Conservation (phyloP, 805 yeast genomes). For the Teunomyces stri region DNA sequence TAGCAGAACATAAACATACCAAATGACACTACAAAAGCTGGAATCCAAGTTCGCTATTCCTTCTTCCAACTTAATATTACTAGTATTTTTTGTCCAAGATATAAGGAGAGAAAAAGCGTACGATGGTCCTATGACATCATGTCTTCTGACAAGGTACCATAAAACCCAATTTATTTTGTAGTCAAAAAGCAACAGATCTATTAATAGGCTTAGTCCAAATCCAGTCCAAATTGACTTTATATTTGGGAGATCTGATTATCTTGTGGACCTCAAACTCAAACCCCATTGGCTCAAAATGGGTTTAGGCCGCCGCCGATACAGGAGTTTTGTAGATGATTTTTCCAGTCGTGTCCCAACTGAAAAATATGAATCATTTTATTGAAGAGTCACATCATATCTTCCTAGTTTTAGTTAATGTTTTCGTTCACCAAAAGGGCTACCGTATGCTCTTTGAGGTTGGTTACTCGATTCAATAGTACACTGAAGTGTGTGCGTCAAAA, state of each 20-base stretch:
- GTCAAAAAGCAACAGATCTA: too few species aligned
- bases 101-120: too few species aligned
- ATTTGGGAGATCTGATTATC: too few species aligned
- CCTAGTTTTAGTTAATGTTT: not conserved
- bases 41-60: not conserved
- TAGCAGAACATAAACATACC: not conserved
- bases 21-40: not conserved
- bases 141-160: too few species aligned
- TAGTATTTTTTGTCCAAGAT: too few species aligned
- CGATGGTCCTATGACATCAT: too few species aligned
- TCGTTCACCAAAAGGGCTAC: not conserved
- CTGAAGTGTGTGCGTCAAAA: conserved; percentile 9
- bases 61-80: not conserved
- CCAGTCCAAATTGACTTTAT: too few species aligned
- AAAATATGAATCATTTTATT: not conserved
- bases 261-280: too few species aligned
- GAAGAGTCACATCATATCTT: not conserved
- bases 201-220: too few species aligned
- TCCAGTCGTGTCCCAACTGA: not conserved
- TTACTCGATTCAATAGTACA: not conserved
- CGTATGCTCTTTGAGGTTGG: not conserved
- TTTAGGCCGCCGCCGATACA: not conserved
- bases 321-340: not conserved
- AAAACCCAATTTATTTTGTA: too few species aligned
- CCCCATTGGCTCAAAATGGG: too few species aligned